These are phyloP conservation scores for Sechiopsis laciniata DNA, from an alignment of 306 rosid genomes.

Conservation along the genomic window DNA sequence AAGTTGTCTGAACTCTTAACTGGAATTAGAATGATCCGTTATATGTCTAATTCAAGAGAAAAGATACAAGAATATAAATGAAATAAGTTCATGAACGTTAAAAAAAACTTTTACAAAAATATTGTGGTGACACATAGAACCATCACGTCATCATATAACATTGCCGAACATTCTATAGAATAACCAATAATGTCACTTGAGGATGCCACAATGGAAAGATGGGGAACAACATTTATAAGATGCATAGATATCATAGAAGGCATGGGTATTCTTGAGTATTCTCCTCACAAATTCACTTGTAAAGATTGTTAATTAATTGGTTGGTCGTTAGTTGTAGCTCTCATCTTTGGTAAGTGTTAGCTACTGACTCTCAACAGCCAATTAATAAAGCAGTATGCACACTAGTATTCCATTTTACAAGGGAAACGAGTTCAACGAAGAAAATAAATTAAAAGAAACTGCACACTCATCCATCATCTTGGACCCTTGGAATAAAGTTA, in stretches of 20 bases:
- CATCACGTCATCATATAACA: not conserved
- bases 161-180: not conserved
- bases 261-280: too few relatives aligned
- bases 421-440: slow-evolving; percentile 1
- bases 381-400: not conserved
- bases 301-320: not conserved
- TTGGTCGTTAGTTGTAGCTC: not conserved
- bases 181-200: not conserved
- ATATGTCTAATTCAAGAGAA: not conserved
- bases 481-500: not conserved
- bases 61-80: not conserved
- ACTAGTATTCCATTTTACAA: not conserved
- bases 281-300: too few relatives aligned
- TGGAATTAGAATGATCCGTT: not conserved
- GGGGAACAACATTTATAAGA: too few relatives aligned
- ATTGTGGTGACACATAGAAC: not conserved
- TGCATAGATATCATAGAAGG: too few relatives aligned
- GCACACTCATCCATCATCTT: not conserved
- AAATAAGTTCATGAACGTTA: not conserved
- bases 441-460: not conserved
- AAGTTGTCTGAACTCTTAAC: not conserved
- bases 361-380: not conserved
- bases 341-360: not conserved
- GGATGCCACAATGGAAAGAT: too few relatives aligned
- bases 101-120: not conserved